A percentile compares a stretch with the other conserved stretches of the same genome.
These are phyloP conservation scores for Prunus fruticosa DNA, from an alignment of 306 rosid genomes.

Conservation along the genomic window DNA sequence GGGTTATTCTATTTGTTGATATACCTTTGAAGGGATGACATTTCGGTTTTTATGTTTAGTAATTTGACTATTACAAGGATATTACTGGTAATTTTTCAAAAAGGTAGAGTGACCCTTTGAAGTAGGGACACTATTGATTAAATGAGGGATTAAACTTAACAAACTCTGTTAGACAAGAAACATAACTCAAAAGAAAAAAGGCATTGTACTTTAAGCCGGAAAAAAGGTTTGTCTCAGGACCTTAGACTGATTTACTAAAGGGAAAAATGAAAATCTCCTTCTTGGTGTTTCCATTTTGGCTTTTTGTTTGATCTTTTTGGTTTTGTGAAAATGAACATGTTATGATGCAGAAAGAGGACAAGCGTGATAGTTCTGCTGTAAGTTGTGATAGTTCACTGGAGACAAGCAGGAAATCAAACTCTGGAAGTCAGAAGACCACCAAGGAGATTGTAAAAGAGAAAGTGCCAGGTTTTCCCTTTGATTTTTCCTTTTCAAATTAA, in stretches of 20 bases:
- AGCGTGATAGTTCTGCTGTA: slow-evolving; percentile 10
- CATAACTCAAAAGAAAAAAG: not conserved
- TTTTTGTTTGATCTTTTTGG: not conserved
- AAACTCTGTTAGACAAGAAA: not conserved
- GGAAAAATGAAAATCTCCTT: not conserved
- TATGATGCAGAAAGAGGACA: slow-evolving; percentile 53
- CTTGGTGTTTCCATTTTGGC: not conserved
- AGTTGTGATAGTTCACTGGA: slow-evolving; percentile 17
- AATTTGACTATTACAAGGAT: not conserved
- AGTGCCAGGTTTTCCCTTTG: slow-evolving; percentile 39
- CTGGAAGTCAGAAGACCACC: slow-evolving; percentile 24
- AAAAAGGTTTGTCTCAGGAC: not conserved
- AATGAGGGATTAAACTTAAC: not conserved
- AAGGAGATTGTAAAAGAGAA: slow-evolving; percentile 33
- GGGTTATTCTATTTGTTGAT: slow-evolving; percentile 10
- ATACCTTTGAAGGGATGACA: not conserved
- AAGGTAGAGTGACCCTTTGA: not conserved
- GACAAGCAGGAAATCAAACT: slow-evolving; percentile 25
- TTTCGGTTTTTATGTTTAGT: too few relatives aligned
- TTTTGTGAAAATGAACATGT: not conserved
- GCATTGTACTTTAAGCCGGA: not conserved
- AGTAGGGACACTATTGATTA: not conserved
- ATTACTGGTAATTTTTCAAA: not conserved
- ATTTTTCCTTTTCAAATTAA: not conserved
- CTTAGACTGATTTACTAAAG: not conserved